These are phyloP conservation scores for Lentinus polychrous DNA, from an alignment of 1,284 basidiomycete species.

Conservation along the genomic window DNA sequence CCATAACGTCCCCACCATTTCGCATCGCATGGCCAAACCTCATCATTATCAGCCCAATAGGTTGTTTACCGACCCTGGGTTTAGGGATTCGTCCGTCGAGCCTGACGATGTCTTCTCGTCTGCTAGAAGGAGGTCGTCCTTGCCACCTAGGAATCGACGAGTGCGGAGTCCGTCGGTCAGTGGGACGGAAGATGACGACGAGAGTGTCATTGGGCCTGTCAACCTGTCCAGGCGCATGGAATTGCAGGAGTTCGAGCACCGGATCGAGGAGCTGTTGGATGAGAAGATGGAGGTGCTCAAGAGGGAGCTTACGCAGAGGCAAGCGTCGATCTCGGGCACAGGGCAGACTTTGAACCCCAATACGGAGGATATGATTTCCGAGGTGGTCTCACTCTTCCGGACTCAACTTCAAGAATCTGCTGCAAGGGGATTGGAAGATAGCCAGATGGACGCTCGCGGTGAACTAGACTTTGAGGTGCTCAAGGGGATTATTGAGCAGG, in stretches of 20 bases:
- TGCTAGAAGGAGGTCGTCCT: slow-evolving; percentile 48
- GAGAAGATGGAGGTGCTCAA: slow-evolving; percentile 54
- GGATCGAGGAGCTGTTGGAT: slow-evolving; percentile 54
- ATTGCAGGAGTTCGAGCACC: slow-evolving; percentile 50
- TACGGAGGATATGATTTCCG: slow-evolving; percentile 54
- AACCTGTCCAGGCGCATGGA: slow-evolving; percentile 53
- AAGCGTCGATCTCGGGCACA: background rate
- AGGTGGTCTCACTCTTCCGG: slow-evolving; percentile 61
- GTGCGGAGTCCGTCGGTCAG: slow-evolving; percentile 7
- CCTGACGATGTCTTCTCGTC: slow-evolving; percentile 40
- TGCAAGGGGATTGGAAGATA: slow-evolving; percentile 51
- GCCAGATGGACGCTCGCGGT: slow-evolving; percentile 61
- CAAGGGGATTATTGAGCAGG: slow-evolving; percentile 60
- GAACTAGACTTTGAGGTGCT: slow-evolving; percentile 74
- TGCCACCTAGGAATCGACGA: slow-evolving; percentile 43
- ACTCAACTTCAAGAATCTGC: slow-evolving; percentile 60
- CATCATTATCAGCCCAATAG: slow-evolving; percentile 27
- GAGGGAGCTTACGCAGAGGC: background rate
- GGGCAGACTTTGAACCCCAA: slow-evolving; percentile 30
- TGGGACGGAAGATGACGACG: slow-evolving; percentile 28
- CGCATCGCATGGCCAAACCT: slow-evolving; percentile 31
- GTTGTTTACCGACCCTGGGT: slow-evolving; percentile 50
- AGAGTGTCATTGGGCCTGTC: slow-evolving; percentile 37
- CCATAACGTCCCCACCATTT: slow-evolving; percentile 58
- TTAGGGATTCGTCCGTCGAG: slow-evolving; percentile 24